A percentile compares a stretch with the other conserved stretches of the same genome.
Evolutionary conservation across 352 stramenopile species (phyloP).

Genomic region (Phytophthora constricta): DNA sequence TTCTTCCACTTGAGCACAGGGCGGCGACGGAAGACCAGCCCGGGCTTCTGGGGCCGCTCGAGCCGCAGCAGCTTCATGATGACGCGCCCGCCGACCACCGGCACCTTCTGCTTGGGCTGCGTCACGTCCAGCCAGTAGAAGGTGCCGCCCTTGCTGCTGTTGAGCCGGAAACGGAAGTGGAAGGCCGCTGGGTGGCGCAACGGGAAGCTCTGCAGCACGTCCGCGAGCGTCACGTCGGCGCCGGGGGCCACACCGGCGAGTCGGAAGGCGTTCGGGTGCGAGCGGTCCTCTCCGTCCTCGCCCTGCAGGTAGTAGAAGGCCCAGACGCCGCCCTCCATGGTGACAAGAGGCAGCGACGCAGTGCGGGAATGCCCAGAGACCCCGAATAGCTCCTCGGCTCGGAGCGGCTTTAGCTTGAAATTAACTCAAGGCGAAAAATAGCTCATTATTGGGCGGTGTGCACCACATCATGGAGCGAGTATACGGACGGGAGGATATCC

Average conservation of each 20-base stretch:
- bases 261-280: slow-evolving; percentile 84
- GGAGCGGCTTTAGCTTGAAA: too few species aligned
- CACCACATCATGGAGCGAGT: too few species aligned
- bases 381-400: slow-evolving; percentile 18
- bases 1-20: slow-evolving; percentile 71
- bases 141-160: slow-evolving; percentile 55
- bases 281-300: slow-evolving; percentile 84
- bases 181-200: slow-evolving; percentile 56
- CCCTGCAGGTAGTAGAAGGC: slow-evolving; percentile 91
- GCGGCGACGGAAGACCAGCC: slow-evolving; percentile 77
- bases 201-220: slow-evolving; percentile 75
- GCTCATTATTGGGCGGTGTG: too few species aligned
- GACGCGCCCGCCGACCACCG: slow-evolving; percentile 74
- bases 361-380: slow-evolving; percentile 1
- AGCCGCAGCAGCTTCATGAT: slow-evolving; percentile 87
- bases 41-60: slow-evolving; percentile 53
- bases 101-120: slow-evolving; percentile 64
- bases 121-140: slow-evolving; percentile 87
- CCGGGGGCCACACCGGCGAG: slow-evolving; percentile 24
- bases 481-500: too few species aligned
- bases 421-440: neutral
- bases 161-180: slow-evolving; percentile 90
- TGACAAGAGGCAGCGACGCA: neutral
- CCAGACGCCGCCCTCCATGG: slow-evolving; percentile 57
- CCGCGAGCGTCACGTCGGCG: slow-evolving; percentile 69